phyloP scores from a whole-genome alignment of 805 yeast genomes.

The Danielozyma ontarioensis region DNA sequence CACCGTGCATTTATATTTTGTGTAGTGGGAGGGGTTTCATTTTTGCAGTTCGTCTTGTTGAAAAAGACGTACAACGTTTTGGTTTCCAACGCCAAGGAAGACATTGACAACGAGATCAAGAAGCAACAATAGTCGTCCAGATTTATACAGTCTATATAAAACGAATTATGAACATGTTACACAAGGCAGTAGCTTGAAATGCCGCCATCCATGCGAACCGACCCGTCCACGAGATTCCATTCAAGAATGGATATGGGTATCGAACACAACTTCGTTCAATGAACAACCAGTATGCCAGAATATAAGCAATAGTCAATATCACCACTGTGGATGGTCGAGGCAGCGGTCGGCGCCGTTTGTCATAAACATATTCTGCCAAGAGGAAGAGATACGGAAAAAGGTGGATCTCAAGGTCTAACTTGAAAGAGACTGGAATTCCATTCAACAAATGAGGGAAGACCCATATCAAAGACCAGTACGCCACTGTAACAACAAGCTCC shows the following conservation, averaged over 20 bases:
- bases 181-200: too few relatives aligned
- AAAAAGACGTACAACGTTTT: slow-evolving; percentile 18
- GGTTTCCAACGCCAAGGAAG: slow-evolving; percentile 5
- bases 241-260: slow-evolving; percentile 17
- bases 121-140: slow-evolving; percentile 2
- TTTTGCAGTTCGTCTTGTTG: slow-evolving; percentile 25
- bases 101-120: slow-evolving; percentile 3
- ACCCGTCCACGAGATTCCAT: background rate
- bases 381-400: slow-evolving; percentile 19
- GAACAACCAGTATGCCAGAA: slow-evolving; percentile 11
- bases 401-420: slow-evolving; percentile 19
- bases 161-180: too few relatives aligned
- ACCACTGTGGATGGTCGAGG: too few relatives aligned
- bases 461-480: slow-evolving; percentile 17
- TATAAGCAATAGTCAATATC: slow-evolving; percentile 3
- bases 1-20: slow-evolving; percentile 45
- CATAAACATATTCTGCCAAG: slow-evolving; percentile 3
- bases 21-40: slow-evolving; percentile 33
- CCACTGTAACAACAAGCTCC: slow-evolving; percentile 18
- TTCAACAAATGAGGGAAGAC: slow-evolving; percentile 13
- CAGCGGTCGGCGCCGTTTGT: too few relatives aligned
- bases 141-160: too few relatives aligned
- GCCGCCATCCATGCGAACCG: slow-evolving; percentile 8
- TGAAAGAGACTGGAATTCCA: slow-evolving; percentile 10
- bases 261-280: slow-evolving; percentile 8